These are phyloP conservation scores for Thymus quinquecostatus DNA, from an alignment of 257 asterid species.

Conservation along the genomic window DNA sequence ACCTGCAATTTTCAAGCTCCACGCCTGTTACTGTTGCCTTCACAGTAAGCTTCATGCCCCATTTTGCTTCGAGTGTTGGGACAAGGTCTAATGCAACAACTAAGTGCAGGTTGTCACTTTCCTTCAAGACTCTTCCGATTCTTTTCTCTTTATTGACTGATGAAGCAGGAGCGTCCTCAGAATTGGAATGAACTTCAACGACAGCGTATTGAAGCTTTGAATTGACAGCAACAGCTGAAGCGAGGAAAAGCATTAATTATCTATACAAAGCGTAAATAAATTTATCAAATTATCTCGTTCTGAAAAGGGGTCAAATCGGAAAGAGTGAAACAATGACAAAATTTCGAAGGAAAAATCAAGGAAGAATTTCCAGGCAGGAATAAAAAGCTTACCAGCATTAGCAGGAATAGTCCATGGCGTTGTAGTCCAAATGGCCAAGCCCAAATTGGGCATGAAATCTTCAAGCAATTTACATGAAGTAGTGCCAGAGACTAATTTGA, in stretches of 20 bases:
- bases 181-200: conserved; percentile 69
- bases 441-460: conserved; percentile 73
- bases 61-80: conserved; percentile 83
- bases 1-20: conserved; percentile 93
- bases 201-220: conserved; percentile 86
- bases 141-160: conserved; percentile 60
- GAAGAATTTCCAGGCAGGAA: background rate
- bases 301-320: background rate
- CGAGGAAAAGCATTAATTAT: conserved; percentile 12
- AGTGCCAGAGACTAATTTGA: conserved; percentile 63
- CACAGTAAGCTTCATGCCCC: conserved; percentile 74
- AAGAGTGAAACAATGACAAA: background rate
- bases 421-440: conserved; percentile 95
- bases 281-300: background rate
- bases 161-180: conserved; percentile 47
- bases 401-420: conserved; percentile 99
- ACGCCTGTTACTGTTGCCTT: conserved; percentile 74
- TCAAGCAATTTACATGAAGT: conserved; percentile 55
- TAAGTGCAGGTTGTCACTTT: conserved; percentile 50
- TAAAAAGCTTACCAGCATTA: conserved; percentile 72
- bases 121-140: conserved; percentile 70
- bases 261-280: background rate
- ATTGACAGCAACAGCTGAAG: conserved; percentile 92
- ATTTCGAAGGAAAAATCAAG: background rate
- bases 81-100: conserved; percentile 87